These are phyloP conservation scores for Fraxinus excelsior DNA, from an alignment of 257 asterid genomes.

Conservation along the genomic window DNA sequence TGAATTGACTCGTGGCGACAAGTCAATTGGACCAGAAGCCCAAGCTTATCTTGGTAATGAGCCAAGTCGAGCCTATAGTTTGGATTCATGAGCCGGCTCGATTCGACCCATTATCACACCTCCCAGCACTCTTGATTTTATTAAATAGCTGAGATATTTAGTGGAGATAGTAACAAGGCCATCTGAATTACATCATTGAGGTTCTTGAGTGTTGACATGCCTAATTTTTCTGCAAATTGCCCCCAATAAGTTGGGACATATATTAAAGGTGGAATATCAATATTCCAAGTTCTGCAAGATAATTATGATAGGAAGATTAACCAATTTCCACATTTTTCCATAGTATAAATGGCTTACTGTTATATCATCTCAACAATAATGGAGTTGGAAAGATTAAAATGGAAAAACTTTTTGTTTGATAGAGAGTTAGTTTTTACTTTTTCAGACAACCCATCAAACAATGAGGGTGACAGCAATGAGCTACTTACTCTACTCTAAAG, in stretches of 20 bases:
- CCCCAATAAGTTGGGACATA: neutral
- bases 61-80: too few relatives aligned
- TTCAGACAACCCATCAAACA: neutral
- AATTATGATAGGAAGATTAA: neutral
- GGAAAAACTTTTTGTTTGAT: neutral
- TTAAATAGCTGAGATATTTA: neutral
- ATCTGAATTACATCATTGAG: neutral
- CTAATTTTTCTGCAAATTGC: neutral
- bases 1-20: too few relatives aligned
- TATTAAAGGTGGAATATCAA: neutral
- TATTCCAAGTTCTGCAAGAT: neutral
- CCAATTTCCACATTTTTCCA: neutral
- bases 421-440: neutral
- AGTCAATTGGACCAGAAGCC: too few relatives aligned
- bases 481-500: neutral
- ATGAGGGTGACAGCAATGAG: neutral
- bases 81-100: neutral
- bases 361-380: neutral
- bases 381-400: conserved; percentile 1
- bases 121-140: too few relatives aligned
- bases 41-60: too few relatives aligned
- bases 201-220: neutral
- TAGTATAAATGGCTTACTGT: too few relatives aligned
- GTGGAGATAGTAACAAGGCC: neutral
- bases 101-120: neutral